These are phyloP conservation scores for Combretum micranthum DNA, from an alignment of 345 rosid genomes.

Conservation along the genomic window DNA sequence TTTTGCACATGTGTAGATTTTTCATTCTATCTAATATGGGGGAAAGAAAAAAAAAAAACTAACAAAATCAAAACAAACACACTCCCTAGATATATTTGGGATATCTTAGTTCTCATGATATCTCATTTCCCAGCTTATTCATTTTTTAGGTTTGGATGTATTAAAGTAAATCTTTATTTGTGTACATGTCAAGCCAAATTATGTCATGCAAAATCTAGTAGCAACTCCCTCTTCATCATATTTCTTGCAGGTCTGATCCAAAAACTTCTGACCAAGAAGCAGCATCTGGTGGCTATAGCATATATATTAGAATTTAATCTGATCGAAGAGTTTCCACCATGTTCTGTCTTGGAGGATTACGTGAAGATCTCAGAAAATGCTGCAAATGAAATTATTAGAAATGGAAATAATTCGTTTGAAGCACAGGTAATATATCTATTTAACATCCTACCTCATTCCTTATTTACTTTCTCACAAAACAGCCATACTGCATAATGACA, in stretches of 20 bases:
- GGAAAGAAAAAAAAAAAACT: too few species aligned
- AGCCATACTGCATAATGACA: neutral
- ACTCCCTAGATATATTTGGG: too few species aligned
- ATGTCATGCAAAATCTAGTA: neutral
- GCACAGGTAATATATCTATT: constrained; percentile 7
- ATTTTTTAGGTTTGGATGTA: too few species aligned
- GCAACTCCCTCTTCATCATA: neutral
- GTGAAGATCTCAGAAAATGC: constrained; percentile 17
- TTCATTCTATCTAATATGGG: too few species aligned
- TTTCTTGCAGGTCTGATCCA: constrained; percentile 12
- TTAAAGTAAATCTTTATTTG: too few species aligned
- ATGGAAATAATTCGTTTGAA: constrained; percentile 4
- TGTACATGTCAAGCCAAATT: too few species aligned
- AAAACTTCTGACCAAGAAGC: constrained; percentile 24
- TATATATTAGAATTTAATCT: constrained; percentile 26
- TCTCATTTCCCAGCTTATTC: too few species aligned
- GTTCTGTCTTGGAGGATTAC: constrained; percentile 25
- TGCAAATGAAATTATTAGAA: constrained; percentile 6
- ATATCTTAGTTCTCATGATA: too few species aligned
- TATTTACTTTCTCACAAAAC: too few species aligned
- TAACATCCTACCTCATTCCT: too few species aligned
- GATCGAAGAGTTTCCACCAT: constrained; percentile 24
- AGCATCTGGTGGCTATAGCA: constrained; percentile 22
- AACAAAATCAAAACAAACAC: too few species aligned
- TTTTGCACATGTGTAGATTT: too few species aligned